Percentiles rank a stretch among this genome's conserved stretches.
These are phyloP conservation scores for Penicillium maclennaniae DNA, from an alignment of 495 filamentous ascomycete genomes.

Conservation along the genomic window DNA sequence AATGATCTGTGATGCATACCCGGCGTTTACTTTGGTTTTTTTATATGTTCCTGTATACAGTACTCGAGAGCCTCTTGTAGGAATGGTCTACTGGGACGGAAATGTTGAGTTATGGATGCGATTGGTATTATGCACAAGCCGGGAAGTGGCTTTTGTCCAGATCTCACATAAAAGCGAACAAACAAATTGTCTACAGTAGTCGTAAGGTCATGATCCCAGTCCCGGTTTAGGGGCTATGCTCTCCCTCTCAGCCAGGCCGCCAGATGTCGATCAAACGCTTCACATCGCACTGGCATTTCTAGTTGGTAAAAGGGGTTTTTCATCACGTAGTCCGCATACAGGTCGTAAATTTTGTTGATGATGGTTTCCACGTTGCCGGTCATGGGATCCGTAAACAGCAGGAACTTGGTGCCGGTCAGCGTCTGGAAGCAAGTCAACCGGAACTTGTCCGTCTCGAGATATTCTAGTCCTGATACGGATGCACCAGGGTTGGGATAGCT, in stretches of 20 bases:
- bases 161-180: conserved; percentile 7
- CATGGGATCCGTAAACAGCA: conserved; percentile 89
- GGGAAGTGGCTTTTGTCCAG: conserved; percentile 1
- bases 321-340: conserved; percentile 97
- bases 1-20: conserved; percentile 43
- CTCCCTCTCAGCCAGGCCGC: conserved; percentile 44
- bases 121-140: conserved; percentile 24
- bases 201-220: conserved; percentile 28
- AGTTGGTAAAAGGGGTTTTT: conserved; percentile 98
- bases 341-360: conserved; percentile 80
- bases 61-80: conserved; percentile 20
- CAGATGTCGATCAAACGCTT: conserved; percentile 86
- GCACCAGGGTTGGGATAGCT: conserved; percentile 48
- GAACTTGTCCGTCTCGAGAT: conserved; percentile 87
- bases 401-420: conserved; percentile 88
- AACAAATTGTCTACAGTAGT: conserved; percentile 18
- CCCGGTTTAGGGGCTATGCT: conserved; percentile 16
- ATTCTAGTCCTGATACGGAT: conserved; percentile 68
- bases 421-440: conserved; percentile 94
- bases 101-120: conserved; percentile 21
- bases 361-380: conserved; percentile 83
- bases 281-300: conserved; percentile 95
- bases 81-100: conserved; percentile 13
- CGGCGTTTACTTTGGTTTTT: conserved; percentile 36
- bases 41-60: conserved; percentile 15